A percentile compares a stretch with the other conserved stretches of the same genome.
These are phyloP conservation scores for Fraxinus excelsior DNA, from an alignment of 257 asterid species.

Conservation along the genomic window DNA sequence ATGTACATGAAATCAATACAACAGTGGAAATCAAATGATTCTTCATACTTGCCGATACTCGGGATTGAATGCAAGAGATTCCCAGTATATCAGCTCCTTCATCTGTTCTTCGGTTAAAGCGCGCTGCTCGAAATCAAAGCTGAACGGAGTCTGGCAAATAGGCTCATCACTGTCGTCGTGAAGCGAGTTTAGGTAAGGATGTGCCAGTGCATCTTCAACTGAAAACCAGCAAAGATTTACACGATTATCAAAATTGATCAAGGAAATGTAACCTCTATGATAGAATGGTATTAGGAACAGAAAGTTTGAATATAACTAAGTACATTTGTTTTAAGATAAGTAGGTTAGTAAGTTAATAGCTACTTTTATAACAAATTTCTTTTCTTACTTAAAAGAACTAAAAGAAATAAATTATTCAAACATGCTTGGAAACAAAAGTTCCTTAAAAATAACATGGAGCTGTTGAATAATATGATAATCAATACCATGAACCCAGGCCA, in stretches of 20 bases:
- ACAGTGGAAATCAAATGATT: constrained; percentile 7
- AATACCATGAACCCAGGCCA: background rate
- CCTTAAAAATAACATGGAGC: background rate
- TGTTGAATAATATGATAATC: background rate
- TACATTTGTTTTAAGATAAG: background rate
- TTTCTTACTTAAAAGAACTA: too few species aligned
- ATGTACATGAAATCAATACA: constrained; percentile 32
- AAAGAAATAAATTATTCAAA: too few species aligned
- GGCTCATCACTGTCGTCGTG: constrained; percentile 98
- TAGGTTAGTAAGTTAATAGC: background rate
- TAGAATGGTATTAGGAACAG: background rate
- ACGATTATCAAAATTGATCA: background rate
- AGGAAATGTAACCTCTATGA: background rate
- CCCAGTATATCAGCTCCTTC: constrained; percentile 93
- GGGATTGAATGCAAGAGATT: constrained; percentile 87
- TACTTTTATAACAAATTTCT: background rate
- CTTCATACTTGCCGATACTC: constrained; percentile 74
- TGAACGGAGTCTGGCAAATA: constrained; percentile 68
- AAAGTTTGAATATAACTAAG: background rate
- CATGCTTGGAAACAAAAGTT: too few species aligned
- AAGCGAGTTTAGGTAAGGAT: constrained; percentile 90
- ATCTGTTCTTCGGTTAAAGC: constrained; percentile 92
- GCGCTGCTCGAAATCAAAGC: constrained; percentile 92
- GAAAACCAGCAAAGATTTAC: constrained; percentile 24
- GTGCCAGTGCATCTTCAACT: constrained; percentile 94